Evolutionary conservation across 371 early-diverging fungal genomes (phyloP).

Genomic region (Mucor racemosus): DNA sequence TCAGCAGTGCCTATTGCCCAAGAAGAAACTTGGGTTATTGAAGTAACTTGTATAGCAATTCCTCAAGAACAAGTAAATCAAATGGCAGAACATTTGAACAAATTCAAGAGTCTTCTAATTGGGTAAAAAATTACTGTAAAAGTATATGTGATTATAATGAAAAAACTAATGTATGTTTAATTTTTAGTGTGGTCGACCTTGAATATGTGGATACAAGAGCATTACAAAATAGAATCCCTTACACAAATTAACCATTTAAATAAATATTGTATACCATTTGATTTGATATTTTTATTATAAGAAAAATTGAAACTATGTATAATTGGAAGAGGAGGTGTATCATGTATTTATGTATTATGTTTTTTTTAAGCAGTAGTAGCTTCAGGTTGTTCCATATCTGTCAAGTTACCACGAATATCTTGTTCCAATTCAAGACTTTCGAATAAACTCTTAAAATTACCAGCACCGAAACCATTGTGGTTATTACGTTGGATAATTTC

Average conservation of each 20-base stretch:
- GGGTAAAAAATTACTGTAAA: constrained; percentile 36
- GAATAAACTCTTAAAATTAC: constrained; percentile 97
- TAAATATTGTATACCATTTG: neutral
- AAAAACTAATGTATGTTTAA: no score
- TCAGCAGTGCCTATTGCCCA: constrained; percentile 33
- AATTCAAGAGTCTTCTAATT: constrained; percentile 42
- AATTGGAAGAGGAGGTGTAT: neutral
- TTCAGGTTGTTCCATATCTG: constrained; percentile 47
- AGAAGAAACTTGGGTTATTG: constrained; percentile 51
- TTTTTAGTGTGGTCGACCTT: constrained; percentile 45
- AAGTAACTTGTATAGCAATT: constrained; percentile 44
- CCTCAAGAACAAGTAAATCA: constrained; percentile 55
- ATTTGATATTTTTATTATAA: no score
- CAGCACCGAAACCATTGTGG: constrained; percentile 96
- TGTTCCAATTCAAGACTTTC: constrained; percentile 96
- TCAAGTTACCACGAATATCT: constrained; percentile 87
- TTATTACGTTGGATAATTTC: constrained; percentile 96
- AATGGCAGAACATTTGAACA: constrained; percentile 52
- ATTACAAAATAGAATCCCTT: constrained; percentile 51
- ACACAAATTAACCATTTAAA: constrained; percentile 36
- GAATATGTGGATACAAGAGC: constrained; percentile 57
- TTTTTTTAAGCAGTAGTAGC: constrained; percentile 31
- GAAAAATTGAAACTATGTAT: no score
- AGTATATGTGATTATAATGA: neutral
- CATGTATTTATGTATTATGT: no score